These are phyloP conservation scores for Claviceps maximensis DNA, from an alignment of 2,329 filamentous ascomycete species.

Conservation along the genomic window DNA sequence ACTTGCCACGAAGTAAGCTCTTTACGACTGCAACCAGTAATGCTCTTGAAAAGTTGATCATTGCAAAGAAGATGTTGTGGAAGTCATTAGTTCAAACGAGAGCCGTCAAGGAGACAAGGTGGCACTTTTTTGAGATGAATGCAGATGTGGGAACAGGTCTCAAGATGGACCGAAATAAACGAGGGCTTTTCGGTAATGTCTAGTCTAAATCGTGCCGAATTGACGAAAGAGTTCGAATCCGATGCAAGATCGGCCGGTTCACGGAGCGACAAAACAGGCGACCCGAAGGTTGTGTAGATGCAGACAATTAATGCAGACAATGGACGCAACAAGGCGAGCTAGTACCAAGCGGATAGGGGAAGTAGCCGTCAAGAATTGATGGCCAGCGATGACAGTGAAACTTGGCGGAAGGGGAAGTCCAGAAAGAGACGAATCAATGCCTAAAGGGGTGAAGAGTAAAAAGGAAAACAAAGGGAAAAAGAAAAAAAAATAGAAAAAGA, in stretches of 20 bases:
- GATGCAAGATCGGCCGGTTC: background rate
- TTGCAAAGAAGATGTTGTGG: constrained; percentile 41
- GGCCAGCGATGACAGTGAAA: background rate
- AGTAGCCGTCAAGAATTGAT: background rate
- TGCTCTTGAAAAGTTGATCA: constrained; percentile 42
- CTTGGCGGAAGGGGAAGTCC: background rate
- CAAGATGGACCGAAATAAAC: background rate
- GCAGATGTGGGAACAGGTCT: background rate
- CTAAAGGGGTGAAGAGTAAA: constrained; percentile 2
- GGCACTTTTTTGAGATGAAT: background rate
- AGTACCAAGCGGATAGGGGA: background rate
- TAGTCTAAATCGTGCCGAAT: background rate
- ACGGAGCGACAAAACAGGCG: background rate
- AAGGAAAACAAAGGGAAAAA: background rate
- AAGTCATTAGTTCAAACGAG: constrained; percentile 22
- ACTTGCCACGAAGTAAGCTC: constrained; percentile 46
- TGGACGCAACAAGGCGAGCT: background rate
- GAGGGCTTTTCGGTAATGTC: background rate
- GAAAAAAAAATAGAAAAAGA: background rate
- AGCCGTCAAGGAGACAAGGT: background rate
- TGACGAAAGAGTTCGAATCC: background rate
- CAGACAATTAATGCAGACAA: background rate
- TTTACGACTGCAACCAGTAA: constrained; percentile 41
- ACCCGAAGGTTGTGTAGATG: background rate
- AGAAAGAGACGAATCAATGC: background rate